Evolutionary conservation across 2,329 filamentous ascomycete genomes (phyloP), one percentile per base, ranked within the genome.

Genomic region (Shiraia bambusicola): DNA sequence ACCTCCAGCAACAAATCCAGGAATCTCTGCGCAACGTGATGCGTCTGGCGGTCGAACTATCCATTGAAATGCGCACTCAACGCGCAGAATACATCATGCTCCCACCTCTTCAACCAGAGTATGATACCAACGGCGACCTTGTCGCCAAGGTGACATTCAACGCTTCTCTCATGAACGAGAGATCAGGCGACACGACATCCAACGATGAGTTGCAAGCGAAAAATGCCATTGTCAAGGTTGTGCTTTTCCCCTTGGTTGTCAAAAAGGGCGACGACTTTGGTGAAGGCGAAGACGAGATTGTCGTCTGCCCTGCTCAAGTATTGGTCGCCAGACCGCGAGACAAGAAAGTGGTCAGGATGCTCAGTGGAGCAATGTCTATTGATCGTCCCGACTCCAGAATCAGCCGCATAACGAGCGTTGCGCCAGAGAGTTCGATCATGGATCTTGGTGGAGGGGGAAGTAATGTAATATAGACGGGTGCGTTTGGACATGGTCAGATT

Each of bases 11-110:
- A 28, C 87, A 94, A 65, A 87, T 96, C 33, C 80, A 90, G 56
- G 81, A 87, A 25, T 91, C 92, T 51, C 79, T 98, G 39, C 86
- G 87, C 59, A 89, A 88, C 56, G 90, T 98, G 37, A 83, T 98
- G 71, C 83, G 83, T 53, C 82, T 92, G 48, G 93, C 94, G 1
- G 93, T 96, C 35, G 86, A 88, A 44, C 80, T 98, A 9, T 90
- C 90, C 1, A 84, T 98, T 53, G 91, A 96, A 73, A 98, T 98
- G 93, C 90, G 93, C 65, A 94, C 87, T 12, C 93, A 98, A 69
- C 84, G 89, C 45, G 90, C 93, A 27, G 93, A 97, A 73, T 98
- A 95, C 74, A 93, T 95, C 75, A 98, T 98, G 92, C 83, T 97
- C 13, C 92, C 93, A 19, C 93, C 93, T 4, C 77, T 95, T 41